Percentiles rank a stretch among this genome's conserved stretches.
phyloP scores from a whole-genome alignment of 2,329 filamentous ascomycete species.

The Aspergillus sp. region DNA sequence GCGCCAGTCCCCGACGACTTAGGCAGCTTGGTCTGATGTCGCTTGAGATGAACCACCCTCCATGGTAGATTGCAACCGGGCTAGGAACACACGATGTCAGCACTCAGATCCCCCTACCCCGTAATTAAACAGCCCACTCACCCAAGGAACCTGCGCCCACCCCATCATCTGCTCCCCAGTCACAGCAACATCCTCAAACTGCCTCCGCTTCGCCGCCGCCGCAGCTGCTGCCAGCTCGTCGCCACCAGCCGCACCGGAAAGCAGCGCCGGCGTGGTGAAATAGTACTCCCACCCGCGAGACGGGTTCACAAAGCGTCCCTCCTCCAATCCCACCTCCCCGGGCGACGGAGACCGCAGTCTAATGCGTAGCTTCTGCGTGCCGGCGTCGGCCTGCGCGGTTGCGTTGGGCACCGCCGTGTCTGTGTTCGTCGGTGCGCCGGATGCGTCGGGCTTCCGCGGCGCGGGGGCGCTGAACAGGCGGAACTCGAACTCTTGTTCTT shows the following conservation, averaged over 20 bases:
- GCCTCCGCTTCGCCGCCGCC: slow-evolving; percentile 18
- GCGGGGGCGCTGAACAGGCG: slow-evolving; percentile 38
- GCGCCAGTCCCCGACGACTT: slow-evolving; percentile 16
- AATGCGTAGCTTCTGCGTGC: slow-evolving; percentile 39
- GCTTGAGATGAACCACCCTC: slow-evolving; percentile 39
- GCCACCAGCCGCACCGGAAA: slow-evolving; percentile 16
- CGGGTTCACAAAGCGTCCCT: slow-evolving; percentile 40
- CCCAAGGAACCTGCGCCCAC: slow-evolving; percentile 34
- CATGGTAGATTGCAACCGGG: slow-evolving; percentile 43
- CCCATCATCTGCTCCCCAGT: slow-evolving; percentile 31
- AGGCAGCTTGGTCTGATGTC: slow-evolving; percentile 30
- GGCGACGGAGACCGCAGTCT: slow-evolving; percentile 41
- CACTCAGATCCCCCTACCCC: not conserved
- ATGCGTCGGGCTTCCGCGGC: slow-evolving; percentile 10
- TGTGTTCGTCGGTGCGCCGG: not conserved
- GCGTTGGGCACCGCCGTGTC: slow-evolving; percentile 17
- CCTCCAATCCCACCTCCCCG: slow-evolving; percentile 19
- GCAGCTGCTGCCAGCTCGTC: slow-evolving; percentile 14
- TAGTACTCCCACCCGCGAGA: slow-evolving; percentile 45
- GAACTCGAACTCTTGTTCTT: slow-evolving; percentile 46
- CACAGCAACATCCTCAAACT: slow-evolving; percentile 39
- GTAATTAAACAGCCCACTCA: slow-evolving; percentile 20
- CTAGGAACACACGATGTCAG: slow-evolving; percentile 18
- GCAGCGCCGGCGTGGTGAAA: slow-evolving; percentile 34
- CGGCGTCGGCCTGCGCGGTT: not conserved